Conservation (phyloP, 306 rosid species). For the Carpinus viminea region DNA sequence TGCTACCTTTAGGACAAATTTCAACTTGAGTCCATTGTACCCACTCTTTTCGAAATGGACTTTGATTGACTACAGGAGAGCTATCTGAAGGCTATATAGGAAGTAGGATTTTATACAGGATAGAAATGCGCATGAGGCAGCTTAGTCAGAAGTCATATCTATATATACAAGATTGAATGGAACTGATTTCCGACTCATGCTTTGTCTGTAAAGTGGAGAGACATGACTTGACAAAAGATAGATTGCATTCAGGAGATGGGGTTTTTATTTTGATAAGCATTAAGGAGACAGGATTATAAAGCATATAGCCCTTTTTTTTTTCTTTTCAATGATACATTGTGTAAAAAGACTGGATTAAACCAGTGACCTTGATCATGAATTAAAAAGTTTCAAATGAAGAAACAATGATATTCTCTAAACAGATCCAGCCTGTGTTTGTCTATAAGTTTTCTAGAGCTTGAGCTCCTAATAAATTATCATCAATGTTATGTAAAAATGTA, state of each 20-base stretch:
- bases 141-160: not conserved
- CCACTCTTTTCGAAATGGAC: not conserved
- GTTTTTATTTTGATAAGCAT: too few relatives aligned
- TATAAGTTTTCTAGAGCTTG: not conserved
- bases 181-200: not conserved
- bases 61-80: too few relatives aligned
- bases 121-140: not conserved
- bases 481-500: not conserved
- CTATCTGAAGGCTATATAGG: not conserved
- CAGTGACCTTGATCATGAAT: too few relatives aligned
- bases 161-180: not conserved
- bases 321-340: too few relatives aligned
- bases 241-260: not conserved
- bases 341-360: too few relatives aligned
- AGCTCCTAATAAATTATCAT: not conserved
- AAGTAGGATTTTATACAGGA: not conserved
- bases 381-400: not conserved
- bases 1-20: not conserved
- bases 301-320: not conserved
- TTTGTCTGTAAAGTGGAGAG: not conserved
- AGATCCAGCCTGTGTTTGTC: not conserved
- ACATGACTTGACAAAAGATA: not conserved
- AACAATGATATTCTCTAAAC: not conserved
- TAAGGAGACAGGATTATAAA: not conserved
- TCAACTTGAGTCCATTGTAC: not conserved